phyloP scores from a whole-genome alignment of 345 rosid species.

The Gossypium longicalyx region DNA sequence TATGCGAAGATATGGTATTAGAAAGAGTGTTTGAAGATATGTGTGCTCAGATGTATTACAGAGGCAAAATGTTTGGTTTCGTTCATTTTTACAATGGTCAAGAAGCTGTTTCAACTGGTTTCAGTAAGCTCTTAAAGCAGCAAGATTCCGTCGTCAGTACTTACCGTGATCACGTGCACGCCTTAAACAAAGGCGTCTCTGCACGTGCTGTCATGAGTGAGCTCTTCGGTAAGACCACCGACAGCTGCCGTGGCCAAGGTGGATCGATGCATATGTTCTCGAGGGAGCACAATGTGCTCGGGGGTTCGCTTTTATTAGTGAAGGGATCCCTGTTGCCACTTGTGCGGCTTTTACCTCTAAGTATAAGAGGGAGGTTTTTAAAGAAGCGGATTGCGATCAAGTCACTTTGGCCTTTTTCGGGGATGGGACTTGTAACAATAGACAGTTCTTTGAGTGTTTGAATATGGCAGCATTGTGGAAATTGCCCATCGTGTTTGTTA shows the following conservation, averaged over 20 bases:
- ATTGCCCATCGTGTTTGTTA: conserved; percentile 75
- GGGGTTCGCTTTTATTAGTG: conserved; percentile 87
- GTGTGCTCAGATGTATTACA: conserved; percentile 90
- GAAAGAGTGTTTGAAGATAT: conserved; percentile 78
- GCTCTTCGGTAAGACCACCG: conserved; percentile 72
- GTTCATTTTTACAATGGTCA: conserved; percentile 84
- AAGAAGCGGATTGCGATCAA: conserved; percentile 46
- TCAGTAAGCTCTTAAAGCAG: conserved; percentile 58
- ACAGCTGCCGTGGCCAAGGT: conserved; percentile 84
- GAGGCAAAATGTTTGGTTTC: conserved; percentile 82
- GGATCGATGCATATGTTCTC: conserved; percentile 94
- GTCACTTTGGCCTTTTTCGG: conserved; percentile 74
- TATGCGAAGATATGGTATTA: conserved; percentile 70
- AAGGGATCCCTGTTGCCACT: conserved; percentile 76
- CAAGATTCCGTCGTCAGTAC: conserved; percentile 66
- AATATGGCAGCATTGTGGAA: conserved; percentile 82
- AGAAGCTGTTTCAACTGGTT: conserved; percentile 79
- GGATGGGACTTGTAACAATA: conserved; percentile 80
- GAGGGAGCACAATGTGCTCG: conserved; percentile 72
- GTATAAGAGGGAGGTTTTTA: conserved; percentile 71
- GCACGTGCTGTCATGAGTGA: conserved; percentile 84
- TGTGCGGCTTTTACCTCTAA: conserved; percentile 70
- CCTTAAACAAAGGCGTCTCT: conserved; percentile 75
- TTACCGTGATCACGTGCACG: conserved; percentile 78
- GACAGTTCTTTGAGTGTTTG: conserved; percentile 78